phyloP scores from a whole-genome alignment of 2,329 filamentous ascomycete genomes.

The Scedosporium apiospermum region DNA sequence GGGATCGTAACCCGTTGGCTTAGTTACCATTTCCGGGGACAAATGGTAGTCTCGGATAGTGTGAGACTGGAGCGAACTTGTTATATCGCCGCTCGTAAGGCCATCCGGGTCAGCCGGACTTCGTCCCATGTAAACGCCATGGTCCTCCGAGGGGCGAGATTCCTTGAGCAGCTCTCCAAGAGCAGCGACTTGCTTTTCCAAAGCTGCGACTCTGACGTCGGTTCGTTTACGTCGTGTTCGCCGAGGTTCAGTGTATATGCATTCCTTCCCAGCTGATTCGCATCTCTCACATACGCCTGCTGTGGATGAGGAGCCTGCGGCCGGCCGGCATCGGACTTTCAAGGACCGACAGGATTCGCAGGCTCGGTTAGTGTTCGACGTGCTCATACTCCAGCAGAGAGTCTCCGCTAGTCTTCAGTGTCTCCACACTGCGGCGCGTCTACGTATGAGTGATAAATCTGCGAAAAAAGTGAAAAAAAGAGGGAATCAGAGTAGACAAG shows the following conservation, averaged over 20 bases:
- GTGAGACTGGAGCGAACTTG: too few relatives aligned
- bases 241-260: background rate
- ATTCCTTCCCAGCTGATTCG: background rate
- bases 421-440: too few relatives aligned
- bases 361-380: background rate
- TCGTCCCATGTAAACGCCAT: background rate
- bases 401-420: too few relatives aligned
- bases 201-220: background rate
- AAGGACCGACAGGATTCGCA: background rate
- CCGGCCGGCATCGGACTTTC: background rate
- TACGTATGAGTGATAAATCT: too few relatives aligned
- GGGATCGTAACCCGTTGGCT: background rate
- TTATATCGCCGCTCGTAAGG: background rate
- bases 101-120: background rate
- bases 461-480: too few relatives aligned
- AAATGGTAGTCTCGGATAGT: background rate
- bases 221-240: background rate
- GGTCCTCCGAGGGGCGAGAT: background rate
- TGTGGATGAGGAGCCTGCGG: background rate
- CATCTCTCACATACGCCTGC: background rate
- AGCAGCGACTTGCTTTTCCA: background rate
- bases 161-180: background rate
- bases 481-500: too few relatives aligned
- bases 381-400: too few relatives aligned
- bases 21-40: background rate